Evolutionary conservation across 208 protist genomes (phyloP).

Genomic region (Leishmania braziliensis): DNA sequence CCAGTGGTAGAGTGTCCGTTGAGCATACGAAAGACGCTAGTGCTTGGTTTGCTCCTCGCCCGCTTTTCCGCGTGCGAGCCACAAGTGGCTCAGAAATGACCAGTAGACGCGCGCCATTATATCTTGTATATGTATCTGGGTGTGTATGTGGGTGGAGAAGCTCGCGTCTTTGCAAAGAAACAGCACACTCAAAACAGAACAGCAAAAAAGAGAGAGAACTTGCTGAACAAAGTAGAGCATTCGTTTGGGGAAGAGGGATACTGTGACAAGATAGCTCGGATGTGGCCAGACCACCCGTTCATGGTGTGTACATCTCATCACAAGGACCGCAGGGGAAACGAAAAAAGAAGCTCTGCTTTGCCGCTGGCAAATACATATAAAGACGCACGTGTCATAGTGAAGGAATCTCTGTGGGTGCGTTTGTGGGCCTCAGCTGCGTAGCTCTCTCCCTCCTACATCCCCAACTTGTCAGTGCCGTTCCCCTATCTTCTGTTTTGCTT

Average conservation of each 20-base stretch:
- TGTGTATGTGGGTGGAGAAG: background rate
- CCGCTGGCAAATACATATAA: background rate
- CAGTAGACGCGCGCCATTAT: too few species aligned
- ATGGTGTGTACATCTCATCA: background rate
- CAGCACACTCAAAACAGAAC: background rate
- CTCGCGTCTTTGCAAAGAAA: background rate
- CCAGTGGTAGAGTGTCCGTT: slow-evolving; percentile 11
- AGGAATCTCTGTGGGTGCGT: background rate
- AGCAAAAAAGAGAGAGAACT: background rate
- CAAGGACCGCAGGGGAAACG: background rate
- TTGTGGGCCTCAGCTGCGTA: background rate
- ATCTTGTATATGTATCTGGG: too few species aligned
- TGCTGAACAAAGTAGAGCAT: background rate
- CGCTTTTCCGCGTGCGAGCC: background rate
- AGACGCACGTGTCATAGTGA: background rate
- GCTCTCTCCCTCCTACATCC: background rate
- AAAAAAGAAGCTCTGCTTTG: too few species aligned
- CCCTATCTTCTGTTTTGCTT: background rate
- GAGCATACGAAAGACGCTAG: slow-evolving; percentile 9
- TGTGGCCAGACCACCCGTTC: background rate
- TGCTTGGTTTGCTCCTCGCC: slow-evolving; percentile 1
- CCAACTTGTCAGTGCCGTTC: background rate
- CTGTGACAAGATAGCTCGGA: background rate
- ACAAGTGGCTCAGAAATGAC: background rate
- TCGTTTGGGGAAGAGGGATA: background rate